Evolutionary conservation across 495 filamentous ascomycete species (phyloP), one percentile per base, ranked within the genome.

Genomic region (Cercophora scortea): DNA sequence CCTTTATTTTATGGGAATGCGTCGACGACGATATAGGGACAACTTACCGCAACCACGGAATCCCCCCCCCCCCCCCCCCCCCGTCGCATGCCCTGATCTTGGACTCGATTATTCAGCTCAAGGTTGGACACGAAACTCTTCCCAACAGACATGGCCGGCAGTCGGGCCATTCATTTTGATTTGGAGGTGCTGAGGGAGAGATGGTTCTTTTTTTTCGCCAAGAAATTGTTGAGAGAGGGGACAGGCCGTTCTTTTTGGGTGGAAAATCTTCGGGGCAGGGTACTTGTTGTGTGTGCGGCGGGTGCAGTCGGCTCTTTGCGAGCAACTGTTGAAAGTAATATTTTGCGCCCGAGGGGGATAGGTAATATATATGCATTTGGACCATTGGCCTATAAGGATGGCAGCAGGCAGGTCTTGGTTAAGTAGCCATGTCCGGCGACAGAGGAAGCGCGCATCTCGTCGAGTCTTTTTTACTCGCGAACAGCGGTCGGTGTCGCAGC

Each of bases 1-100:
- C 63, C 60, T 67, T 55, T 58, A 54, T 49, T 60, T 51, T 66
- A 68, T 59, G 61, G 61, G 40, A 62, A 59, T 57, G 50, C 55
- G 66, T 59, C 57, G 51, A 63, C 57, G 51, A 63, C 52, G 61
- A 62, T 54, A 58, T 54, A 54, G 55, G 61, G 51, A 47, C 35
- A 47, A 47, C 13, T 40, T 6, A 32, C 39, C 36, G 43, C 53
- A n/a, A n/a, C 19, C 11, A 47, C 44, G 18, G 35, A 35, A n/a
- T n/a, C n/a, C n/a, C n/a, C n/a, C n/a, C n/a, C n/a, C n/a, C n/a
- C n/a, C n/a, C n/a, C n/a, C n/a, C 12, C 17, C 32, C 25, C 46
- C 54, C 52, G 40, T 18, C 19, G 46, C 25, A 49, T 49, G 38
- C 50, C 42, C 41, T 11, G 33, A 40, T 32, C 39, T 47, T 56